Percentiles rank a stretch among this genome's conserved stretches.
Evolutionary conservation across 78 protist genomes (phyloP).

Genomic region (slime mould (Dictyostelium discoideum)): DNA sequence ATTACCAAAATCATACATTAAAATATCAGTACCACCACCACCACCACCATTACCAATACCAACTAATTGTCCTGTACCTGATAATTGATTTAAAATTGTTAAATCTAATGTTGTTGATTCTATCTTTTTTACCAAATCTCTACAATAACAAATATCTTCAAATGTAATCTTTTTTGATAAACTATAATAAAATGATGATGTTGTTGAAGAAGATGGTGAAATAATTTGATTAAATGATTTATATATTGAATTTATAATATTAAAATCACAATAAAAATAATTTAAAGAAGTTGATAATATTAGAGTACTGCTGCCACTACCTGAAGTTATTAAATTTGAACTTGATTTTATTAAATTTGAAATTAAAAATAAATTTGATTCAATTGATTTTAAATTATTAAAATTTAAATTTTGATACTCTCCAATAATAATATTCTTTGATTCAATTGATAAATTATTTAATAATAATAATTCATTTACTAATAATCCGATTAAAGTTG

Average conservation of each 20-base stretch:
- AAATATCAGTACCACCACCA: not conserved
- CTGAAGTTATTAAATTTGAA: not conserved
- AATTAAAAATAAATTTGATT: not conserved
- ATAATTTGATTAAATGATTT: not conserved
- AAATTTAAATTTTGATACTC: not conserved
- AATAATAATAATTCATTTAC: not conserved
- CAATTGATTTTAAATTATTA: not conserved
- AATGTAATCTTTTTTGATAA: not conserved
- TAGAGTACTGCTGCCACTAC: not conserved
- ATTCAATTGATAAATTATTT: not conserved
- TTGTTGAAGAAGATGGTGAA: not conserved
- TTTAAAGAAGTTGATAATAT: not conserved
- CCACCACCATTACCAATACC: not conserved
- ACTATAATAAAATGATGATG: not conserved
- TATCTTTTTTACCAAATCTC: not conserved
- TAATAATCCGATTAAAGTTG: not conserved
- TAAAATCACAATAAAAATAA: not conserved
- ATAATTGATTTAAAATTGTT: not conserved
- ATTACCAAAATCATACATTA: not conserved
- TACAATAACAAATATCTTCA: conserved; percentile 15
- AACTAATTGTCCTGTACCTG: not conserved
- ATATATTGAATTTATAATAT: not conserved
- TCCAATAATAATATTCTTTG: not conserved
- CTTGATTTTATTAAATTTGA: not conserved
- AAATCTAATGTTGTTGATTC: not conserved